A percentile compares a stretch with the other conserved stretches of the same genome.
phyloP scores from a whole-genome alignment of 345 rosid genomes.

The Murraya koenigii region DNA sequence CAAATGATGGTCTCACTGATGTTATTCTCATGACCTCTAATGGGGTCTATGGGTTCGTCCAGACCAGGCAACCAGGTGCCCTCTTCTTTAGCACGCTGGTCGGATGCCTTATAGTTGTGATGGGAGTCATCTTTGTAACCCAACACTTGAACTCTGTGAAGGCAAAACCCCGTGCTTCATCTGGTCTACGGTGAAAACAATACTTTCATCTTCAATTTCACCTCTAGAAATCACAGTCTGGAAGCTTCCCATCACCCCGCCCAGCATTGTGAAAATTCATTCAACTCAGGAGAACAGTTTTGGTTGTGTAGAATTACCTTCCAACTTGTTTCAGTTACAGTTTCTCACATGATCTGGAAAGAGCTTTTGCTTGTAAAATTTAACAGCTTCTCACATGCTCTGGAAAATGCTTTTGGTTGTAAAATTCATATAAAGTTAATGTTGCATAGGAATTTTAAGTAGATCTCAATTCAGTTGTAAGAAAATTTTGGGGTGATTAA shows the following conservation, averaged over 20 bases:
- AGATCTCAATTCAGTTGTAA: not conserved
- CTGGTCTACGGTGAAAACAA: constrained; percentile 39
- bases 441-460: too few species aligned
- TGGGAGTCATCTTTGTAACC: constrained; percentile 87
- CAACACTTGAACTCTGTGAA: constrained; percentile 81
- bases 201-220: not conserved
- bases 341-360: not conserved
- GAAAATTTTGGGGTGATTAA: constrained; percentile 2
- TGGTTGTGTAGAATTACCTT: not conserved
- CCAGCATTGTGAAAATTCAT: constrained; percentile 2
- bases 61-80: constrained; percentile 97
- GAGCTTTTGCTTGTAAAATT: constrained; percentile 3
- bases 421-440: not conserved
- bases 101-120: constrained; percentile 85
- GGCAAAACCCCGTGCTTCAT: constrained; percentile 73
- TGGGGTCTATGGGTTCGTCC: constrained; percentile 90
- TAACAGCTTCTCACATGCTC: not conserved
- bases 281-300: constrained; percentile 1
- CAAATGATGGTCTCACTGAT: constrained; percentile 87
- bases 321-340: not conserved
- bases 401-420: not conserved
- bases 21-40: constrained; percentile 83
- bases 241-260: not conserved
- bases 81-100: constrained; percentile 97
- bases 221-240: not conserved